Conservation (phyloP, 116 monocot species). For the Papilionanthe hybrid region DNA sequence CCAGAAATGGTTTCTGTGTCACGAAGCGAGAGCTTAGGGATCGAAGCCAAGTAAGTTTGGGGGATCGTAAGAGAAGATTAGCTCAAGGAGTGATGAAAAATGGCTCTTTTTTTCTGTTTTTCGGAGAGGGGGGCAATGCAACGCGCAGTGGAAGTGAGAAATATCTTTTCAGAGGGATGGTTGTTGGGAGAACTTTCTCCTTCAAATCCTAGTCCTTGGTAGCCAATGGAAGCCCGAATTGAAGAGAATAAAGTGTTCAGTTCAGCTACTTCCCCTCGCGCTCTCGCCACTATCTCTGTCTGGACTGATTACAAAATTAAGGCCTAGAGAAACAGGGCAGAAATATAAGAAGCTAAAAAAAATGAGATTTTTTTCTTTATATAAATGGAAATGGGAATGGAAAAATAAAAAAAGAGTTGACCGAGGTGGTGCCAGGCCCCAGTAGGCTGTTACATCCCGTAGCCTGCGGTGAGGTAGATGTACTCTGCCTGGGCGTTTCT, state of each 20-base stretch:
- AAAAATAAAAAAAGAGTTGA: neutral
- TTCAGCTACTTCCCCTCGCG: neutral
- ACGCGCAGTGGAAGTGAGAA: neutral
- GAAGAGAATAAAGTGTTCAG: conserved; percentile 10
- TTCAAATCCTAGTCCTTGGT: neutral
- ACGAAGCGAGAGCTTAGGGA: neutral
- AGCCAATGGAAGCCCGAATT: conserved; percentile 6
- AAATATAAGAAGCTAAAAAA: neutral
- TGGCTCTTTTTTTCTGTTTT: neutral
- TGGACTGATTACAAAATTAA: conserved; percentile 5
- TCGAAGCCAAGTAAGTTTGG: neutral
- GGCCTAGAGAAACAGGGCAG: neutral
- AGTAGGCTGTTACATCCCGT: neutral
- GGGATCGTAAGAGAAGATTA: neutral
- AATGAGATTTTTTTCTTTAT: neutral
- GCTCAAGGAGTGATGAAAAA: neutral
- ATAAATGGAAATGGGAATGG: neutral
- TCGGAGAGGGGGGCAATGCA: neutral
- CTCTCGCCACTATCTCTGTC: neutral
- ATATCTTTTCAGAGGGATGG: neutral
- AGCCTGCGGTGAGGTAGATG: conserved; percentile 4
- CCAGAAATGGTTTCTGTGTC: neutral
- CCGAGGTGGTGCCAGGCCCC: neutral
- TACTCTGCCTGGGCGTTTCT: neutral
- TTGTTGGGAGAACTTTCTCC: conserved; percentile 1